Conservation (phyloP, 805 yeast species). For the Metschnikowia amazonensis region DNA sequence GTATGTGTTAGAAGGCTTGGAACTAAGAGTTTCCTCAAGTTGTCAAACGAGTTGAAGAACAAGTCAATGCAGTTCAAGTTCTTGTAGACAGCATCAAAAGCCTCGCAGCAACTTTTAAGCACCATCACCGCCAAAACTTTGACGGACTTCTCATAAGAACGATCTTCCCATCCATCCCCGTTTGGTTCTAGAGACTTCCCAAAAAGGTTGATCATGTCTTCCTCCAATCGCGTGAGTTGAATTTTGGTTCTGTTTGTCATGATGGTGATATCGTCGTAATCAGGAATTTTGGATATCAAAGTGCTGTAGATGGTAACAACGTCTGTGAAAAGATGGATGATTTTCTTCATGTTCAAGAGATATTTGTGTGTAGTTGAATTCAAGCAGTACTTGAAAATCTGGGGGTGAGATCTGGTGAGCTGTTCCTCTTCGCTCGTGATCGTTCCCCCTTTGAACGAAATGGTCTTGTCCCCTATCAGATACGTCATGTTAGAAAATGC, state of each 20-base stretch:
- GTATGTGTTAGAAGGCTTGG: slow-evolving; percentile 37
- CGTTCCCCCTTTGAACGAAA: slow-evolving; percentile 22
- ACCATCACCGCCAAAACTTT: slow-evolving; percentile 20
- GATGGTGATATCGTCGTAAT: slow-evolving; percentile 39
- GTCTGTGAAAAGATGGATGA: slow-evolving; percentile 37
- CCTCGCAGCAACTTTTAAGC: slow-evolving; percentile 10
- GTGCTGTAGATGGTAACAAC: slow-evolving; percentile 39
- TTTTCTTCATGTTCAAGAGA: slow-evolving; percentile 27
- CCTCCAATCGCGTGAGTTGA: slow-evolving; percentile 26
- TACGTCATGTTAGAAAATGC: slow-evolving; percentile 28
- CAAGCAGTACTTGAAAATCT: slow-evolving; percentile 32
- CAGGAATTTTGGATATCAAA: slow-evolving; percentile 34
- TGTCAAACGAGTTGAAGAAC: slow-evolving; percentile 37
- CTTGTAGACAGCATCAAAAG: slow-evolving; percentile 18
- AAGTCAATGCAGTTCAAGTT: slow-evolving; percentile 35
- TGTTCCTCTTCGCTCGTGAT: slow-evolving; percentile 23
- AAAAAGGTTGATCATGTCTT: slow-evolving; percentile 28
- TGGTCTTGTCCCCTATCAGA: slow-evolving; percentile 33
- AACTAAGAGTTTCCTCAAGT: slow-evolving; percentile 34
- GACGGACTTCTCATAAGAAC: slow-evolving; percentile 23
- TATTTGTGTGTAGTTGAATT: slow-evolving; percentile 27
- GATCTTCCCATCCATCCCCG: slow-evolving; percentile 25
- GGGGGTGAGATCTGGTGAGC: slow-evolving; percentile 27
- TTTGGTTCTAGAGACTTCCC: slow-evolving; percentile 15
- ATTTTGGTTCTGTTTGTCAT: slow-evolving; percentile 25